phyloP scores from a whole-genome alignment of 169 alveolate genomes.

The Cardiosporidium cionae region DNA sequence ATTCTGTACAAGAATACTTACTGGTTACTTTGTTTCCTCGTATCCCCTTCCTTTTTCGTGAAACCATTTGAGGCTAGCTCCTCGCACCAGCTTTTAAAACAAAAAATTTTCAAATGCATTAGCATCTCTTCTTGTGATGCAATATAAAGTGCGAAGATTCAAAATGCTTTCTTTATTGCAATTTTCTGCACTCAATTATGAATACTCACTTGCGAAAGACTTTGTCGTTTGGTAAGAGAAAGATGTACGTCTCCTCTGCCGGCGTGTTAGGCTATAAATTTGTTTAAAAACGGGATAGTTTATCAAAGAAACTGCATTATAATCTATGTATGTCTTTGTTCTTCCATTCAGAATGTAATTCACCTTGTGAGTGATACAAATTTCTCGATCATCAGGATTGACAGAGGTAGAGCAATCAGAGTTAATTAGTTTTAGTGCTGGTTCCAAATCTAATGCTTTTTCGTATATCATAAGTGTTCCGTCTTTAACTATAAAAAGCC shows the following conservation, averaged over 20 bases:
- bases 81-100: conserved; percentile 11
- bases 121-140: too few relatives aligned
- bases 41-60: conserved; percentile 9
- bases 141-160: too few relatives aligned
- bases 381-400: background rate
- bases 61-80: conserved; percentile 21
- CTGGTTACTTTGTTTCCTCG: conserved; percentile 12
- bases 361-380: conserved; percentile 24
- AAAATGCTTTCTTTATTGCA: too few relatives aligned
- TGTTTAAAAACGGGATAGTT: background rate
- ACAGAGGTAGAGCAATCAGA: conserved; percentile 18
- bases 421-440: conserved; percentile 11
- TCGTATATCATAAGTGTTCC: conserved; percentile 23
- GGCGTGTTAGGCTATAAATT: conserved; percentile 24
- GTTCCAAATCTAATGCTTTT: conserved; percentile 10
- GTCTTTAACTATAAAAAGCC: conserved; percentile 19
- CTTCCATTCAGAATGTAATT: background rate
- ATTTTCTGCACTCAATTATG: background rate
- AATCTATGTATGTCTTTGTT: background rate
- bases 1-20: background rate
- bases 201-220: conserved; percentile 7
- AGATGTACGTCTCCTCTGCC: conserved; percentile 34
- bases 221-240: conserved; percentile 16
- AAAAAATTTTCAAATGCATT: too few relatives aligned
- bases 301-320: background rate